phyloP scores from a whole-genome alignment of 805 yeast genomes.

The Saccharomyces kudriavzevii region DNA sequence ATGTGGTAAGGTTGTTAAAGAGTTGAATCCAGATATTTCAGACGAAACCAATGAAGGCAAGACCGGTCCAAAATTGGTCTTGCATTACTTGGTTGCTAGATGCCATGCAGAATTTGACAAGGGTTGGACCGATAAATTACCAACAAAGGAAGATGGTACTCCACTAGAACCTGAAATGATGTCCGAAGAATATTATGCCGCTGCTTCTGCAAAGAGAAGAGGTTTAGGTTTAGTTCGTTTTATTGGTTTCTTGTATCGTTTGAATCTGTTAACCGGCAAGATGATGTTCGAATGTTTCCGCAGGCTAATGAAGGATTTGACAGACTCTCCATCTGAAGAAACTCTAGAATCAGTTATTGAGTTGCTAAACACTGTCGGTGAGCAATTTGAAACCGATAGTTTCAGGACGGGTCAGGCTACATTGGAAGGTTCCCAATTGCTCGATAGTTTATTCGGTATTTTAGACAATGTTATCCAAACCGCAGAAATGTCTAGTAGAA shows the following conservation, averaged over 20 bases:
- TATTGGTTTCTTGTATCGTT: slow-evolving; percentile 85
- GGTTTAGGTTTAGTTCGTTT: slow-evolving; percentile 93
- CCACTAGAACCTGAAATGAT: slow-evolving; percentile 75
- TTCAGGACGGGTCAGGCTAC: slow-evolving; percentile 27
- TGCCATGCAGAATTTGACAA: slow-evolving; percentile 92
- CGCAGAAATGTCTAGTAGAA: slow-evolving; percentile 61
- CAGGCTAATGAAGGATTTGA: slow-evolving; percentile 46
- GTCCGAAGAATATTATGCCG: slow-evolving; percentile 87
- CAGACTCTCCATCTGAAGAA: slow-evolving; percentile 72
- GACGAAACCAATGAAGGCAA: slow-evolving; percentile 46
- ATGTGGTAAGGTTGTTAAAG: slow-evolving; percentile 71
- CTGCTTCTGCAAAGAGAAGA: slow-evolving; percentile 92
- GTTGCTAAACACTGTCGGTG: slow-evolving; percentile 78
- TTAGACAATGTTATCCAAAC: slow-evolving; percentile 46
- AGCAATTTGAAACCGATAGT: slow-evolving; percentile 46
- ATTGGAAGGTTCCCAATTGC: slow-evolving; percentile 38
- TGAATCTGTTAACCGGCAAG: slow-evolving; percentile 63
- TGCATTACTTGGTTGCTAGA: slow-evolving; percentile 70
- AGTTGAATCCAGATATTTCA: slow-evolving; percentile 54
- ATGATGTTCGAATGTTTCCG: slow-evolving; percentile 69
- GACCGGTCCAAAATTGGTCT: slow-evolving; percentile 65
- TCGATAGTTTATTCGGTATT: slow-evolving; percentile 53
- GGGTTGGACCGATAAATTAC: slow-evolving; percentile 86
- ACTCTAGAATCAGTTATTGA: slow-evolving; percentile 82
- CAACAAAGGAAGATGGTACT: slow-evolving; percentile 72